A percentile compares a stretch with the other conserved stretches of the same genome.
Evolutionary conservation across 768 basidiomycete species (phyloP).

Genomic region (Saitozyma sp.): DNA sequence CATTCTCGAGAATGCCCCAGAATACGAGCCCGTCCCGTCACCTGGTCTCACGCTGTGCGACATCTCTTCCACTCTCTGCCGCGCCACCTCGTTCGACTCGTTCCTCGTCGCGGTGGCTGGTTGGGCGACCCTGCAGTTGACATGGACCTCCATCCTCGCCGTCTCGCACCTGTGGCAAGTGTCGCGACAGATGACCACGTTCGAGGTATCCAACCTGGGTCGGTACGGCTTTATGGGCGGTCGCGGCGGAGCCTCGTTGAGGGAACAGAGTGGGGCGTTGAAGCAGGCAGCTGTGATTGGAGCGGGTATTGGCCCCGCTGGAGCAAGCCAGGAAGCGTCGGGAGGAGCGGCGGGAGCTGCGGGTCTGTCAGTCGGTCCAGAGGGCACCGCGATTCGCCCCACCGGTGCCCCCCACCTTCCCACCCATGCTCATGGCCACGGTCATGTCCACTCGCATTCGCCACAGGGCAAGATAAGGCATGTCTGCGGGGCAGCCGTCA

Average conservation of each 20-base stretch:
- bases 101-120: conserved; percentile 77
- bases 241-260: conserved; percentile 55
- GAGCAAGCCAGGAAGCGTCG: conserved; percentile 34
- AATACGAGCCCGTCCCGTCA: conserved; percentile 28
- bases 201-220: conserved; percentile 92
- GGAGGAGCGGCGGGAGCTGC: conserved; percentile 6
- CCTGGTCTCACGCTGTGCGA: conserved; percentile 64
- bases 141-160: conserved; percentile 87
- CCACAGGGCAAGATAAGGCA: not conserved
- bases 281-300: conserved; percentile 33
- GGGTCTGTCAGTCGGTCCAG: conserved; percentile 13
- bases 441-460: conserved; percentile 22
- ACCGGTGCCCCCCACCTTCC: conserved; percentile 36
- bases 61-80: conserved; percentile 69
- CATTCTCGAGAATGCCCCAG: conserved; percentile 44
- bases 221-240: conserved; percentile 98
- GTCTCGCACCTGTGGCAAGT: conserved; percentile 89
- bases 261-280: conserved; percentile 52
- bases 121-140: conserved; percentile 92
- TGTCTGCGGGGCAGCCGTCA: conserved; percentile 10
- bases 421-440: conserved; percentile 53
- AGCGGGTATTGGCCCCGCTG: conserved; percentile 41
- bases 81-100: conserved; percentile 66
- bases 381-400: conserved; percentile 10
- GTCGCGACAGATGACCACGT: conserved; percentile 88